Evolutionary conservation across 345 rosid species (phyloP).

Genomic region (Geranium brycei): DNA sequence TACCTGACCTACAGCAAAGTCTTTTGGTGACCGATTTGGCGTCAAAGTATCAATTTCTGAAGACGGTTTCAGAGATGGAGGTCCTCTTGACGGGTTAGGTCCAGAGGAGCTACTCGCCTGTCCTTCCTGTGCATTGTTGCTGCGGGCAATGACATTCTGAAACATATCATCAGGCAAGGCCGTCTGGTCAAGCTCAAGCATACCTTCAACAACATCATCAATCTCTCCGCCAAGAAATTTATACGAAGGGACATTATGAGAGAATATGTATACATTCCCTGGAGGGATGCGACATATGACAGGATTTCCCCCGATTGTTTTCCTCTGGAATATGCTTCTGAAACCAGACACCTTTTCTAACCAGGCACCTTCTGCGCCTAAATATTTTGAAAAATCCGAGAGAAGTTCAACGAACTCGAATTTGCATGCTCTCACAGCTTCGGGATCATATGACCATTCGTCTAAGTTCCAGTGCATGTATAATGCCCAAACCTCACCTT

Average conservation of each 20-base stretch:
- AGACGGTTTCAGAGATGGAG: not conserved
- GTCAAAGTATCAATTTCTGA: not conserved
- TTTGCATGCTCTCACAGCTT: slow-evolving; percentile 1
- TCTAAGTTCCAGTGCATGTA: not conserved
- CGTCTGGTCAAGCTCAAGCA: not conserved
- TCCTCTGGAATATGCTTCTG: slow-evolving; percentile 9
- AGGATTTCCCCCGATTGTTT: slow-evolving; percentile 8
- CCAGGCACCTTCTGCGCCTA: slow-evolving; percentile 4
- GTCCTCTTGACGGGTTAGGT: not conserved
- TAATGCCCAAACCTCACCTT: not conserved
- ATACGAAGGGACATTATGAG: not conserved
- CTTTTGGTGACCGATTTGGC: not conserved
- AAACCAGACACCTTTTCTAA: slow-evolving; percentile 12
- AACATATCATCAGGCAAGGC: not conserved
- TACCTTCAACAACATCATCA: not conserved
- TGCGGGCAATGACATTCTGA: not conserved
- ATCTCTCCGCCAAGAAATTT: not conserved
- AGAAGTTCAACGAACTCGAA: slow-evolving; percentile 12
- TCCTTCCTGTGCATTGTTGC: not conserved
- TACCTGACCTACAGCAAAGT: not conserved
- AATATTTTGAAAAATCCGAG: slow-evolving; percentile 10
- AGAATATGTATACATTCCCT: not conserved
- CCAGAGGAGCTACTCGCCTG: not conserved
- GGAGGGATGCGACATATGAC: slow-evolving; percentile 10
- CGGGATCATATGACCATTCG: not conserved